Base-by-base conservation (phyloP, 257 asterid species). In the Capsicum rhomboideum region DNA sequence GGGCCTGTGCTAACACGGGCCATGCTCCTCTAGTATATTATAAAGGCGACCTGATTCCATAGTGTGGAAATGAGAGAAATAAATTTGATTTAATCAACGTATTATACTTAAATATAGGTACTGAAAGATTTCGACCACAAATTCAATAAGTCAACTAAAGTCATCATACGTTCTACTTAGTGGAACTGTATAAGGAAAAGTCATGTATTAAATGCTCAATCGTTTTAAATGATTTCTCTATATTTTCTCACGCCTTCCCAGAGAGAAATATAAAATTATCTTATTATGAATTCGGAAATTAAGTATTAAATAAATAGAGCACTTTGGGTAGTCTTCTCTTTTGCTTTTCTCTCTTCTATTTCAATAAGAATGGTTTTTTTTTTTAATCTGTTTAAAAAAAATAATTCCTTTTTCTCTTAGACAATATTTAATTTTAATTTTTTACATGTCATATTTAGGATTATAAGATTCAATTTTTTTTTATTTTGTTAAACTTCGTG, bases 11-110 rank as follows among this genome's bases (percentile, higher is more conserved):
- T n/a, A n/a, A n/a, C n/a, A n/a, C n/a, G n/a, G n/a, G n/a, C n/a
- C n/a, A n/a, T n/a, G n/a, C n/a, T n/a, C n/a, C n/a, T n/a, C n/a
- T n/a, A n/a, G n/a, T n/a, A n/a, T n/a, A 53, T 18, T 54, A 77
- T 80, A 56, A 72, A 81, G 14, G 49, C 1, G 79, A 71, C 80
- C 81, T 85, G 78, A 83, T 46, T 83, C 49, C 37, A 23, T 53
- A 50, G 37, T 50, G 21, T 26, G 79, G 75, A 69, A 46, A 63
- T 53, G 59, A 44, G 59, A 68, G 68, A 42, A 67, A 16, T 2
- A 4, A 28, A 14, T 16, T 77, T 67, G 26, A 67, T 67, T 67
- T 67, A 67, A 67, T 8, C 10, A 67, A 29, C 10, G 21, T 67
- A 8, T 67, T 31, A 31, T 17, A 17, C 6, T 67, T 67, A 31